Conservation (phyloP, 225 moss, liverwort and hornwort genomes). For the Climacium dendroides region DNA sequence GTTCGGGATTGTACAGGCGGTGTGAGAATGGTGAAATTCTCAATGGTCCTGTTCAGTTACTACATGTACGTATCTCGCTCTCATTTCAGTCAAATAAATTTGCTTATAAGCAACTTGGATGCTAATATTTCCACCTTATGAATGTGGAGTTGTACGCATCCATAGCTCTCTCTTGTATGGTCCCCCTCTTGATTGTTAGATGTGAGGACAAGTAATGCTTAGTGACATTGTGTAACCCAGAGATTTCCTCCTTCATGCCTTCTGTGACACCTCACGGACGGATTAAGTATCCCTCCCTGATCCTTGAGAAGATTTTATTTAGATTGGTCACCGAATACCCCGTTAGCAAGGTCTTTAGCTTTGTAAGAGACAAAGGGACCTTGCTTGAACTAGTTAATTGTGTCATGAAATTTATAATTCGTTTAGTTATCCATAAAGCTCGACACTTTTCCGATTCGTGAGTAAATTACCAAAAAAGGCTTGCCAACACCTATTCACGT, state of each 20-base stretch:
- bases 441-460: not conserved
- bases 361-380: no score
- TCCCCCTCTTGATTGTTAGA: not conserved
- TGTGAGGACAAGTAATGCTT: not conserved
- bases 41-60: constrained; percentile 34
- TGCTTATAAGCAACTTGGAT: not conserved
- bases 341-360: not conserved
- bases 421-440: not conserved
- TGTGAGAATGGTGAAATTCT: constrained; percentile 75
- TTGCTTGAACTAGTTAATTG: not conserved
- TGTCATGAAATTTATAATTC: not conserved
- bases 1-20: constrained; percentile 55
- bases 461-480: not conserved
- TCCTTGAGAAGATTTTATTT: not conserved
- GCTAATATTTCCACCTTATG: not conserved
- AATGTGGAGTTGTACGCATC: not conserved
- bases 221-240: not conserved
- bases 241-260: not conserved
- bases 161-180: not conserved
- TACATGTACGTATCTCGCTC: constrained; percentile 20
- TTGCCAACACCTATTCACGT: not conserved
- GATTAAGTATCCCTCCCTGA: not conserved
- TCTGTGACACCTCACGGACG: not conserved
- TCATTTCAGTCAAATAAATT: not conserved
- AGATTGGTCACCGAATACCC: not conserved